Evolutionary conservation across 352 stramenopile species (phyloP), one percentile per base, ranked within the genome.

Genomic region (Phytophthora tubulina): DNA sequence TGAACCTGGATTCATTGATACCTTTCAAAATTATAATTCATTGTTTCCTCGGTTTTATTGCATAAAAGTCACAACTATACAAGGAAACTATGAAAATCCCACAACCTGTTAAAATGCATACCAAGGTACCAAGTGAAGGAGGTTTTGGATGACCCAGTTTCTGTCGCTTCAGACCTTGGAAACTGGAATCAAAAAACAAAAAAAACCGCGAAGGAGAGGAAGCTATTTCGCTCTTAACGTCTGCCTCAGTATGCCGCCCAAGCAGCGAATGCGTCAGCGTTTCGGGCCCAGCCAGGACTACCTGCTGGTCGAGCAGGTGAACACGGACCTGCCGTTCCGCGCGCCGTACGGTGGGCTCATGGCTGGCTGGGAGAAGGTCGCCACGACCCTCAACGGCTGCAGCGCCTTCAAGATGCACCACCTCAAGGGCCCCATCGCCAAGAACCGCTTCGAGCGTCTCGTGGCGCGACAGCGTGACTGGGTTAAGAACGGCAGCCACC

Each of bases 391-490:
- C 41, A 81, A 81, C 41, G 62, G 51, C 41, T 71, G 65, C 60
- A 69, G 42, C 41, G 65, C 70, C 52, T 81, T 81, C 70, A 81
- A 78, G 65, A 76, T 73, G 73, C 73, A 78, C 64, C 64, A 73
- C 32, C 45, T 81, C 56, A 78, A 81, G 52, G 73, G 73, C 17
- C 70, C 73, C 46, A 76, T 78, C 61, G 73, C 70, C 55, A 81
- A 81, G 64, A 78, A 78, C 61, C 70, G 73, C 46, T 81, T 81
- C 52, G 73, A 81, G 49, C 70, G 70, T 27, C 73, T 81, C 21
- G 66, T 76, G 39, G 65, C 17, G 15, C 64, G 66, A 17, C 49
- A 78, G 17, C 73, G 73, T 31, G 49, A 48, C 6, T 81, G 73
- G 73, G 56, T 76, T 14, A 63, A 71, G 39, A 72, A 68, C 31